Evolutionary conservation across 2,329 filamentous ascomycete species (phyloP).

Genomic region (Microcera coccophila): DNA sequence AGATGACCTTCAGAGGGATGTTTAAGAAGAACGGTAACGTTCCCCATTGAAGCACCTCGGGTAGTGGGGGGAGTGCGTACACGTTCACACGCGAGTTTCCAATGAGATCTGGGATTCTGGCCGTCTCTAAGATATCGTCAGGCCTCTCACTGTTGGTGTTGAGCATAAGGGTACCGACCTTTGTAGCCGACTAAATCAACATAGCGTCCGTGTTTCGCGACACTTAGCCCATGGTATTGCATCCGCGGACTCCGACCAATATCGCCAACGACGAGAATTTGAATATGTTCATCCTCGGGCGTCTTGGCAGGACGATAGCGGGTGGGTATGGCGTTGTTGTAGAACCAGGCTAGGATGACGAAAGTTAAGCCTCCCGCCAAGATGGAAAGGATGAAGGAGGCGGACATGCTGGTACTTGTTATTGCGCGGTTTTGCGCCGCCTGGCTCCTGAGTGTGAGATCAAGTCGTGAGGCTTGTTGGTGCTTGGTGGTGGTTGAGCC

Average conservation of each 20-base stretch:
- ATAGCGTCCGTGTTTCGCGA: conserved; percentile 73
- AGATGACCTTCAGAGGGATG: conserved; percentile 80
- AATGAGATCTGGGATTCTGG: conserved; percentile 72
- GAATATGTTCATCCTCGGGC: conserved; percentile 49
- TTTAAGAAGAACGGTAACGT: conserved; percentile 72
- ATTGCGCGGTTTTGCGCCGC: conserved; percentile 8
- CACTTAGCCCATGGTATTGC: conserved; percentile 95
- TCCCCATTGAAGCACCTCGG: conserved; percentile 62
- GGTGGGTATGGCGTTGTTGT: conserved; percentile 29
- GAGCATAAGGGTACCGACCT: conserved; percentile 45
- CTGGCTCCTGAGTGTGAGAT: neutral
- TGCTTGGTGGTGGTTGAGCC: neutral
- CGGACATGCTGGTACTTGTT: conserved; percentile 16
- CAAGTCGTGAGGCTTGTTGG: conserved; percentile 1
- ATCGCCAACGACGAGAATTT: conserved; percentile 89
- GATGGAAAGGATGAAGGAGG: conserved; percentile 33
- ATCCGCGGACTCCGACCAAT: conserved; percentile 95
- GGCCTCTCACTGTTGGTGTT: conserved; percentile 4
- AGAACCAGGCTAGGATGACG: conserved; percentile 19
- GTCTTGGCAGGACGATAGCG: conserved; percentile 34
- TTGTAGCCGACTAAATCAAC: conserved; percentile 87
- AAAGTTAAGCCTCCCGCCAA: conserved; percentile 28
- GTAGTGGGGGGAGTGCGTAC: conserved; percentile 65
- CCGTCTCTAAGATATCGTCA: conserved; percentile 57
- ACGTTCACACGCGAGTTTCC: conserved; percentile 66